Conservation (phyloP, 257 asterid genomes). For the Nicotiana tomentosiformis region DNA sequence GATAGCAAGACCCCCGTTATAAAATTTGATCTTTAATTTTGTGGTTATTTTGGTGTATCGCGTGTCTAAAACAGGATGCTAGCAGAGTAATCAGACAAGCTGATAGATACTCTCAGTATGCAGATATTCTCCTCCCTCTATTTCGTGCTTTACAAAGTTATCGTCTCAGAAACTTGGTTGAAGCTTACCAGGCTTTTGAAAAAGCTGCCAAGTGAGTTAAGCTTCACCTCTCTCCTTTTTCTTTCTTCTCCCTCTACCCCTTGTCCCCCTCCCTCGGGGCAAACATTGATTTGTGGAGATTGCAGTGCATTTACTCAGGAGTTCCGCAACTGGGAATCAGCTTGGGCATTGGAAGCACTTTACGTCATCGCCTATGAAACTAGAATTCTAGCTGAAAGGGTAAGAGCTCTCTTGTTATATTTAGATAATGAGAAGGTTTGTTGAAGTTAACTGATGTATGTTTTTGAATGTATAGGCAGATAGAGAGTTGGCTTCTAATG, state of each 20-base stretch:
- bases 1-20: neutral
- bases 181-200: conserved; percentile 76
- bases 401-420: conserved; percentile 22
- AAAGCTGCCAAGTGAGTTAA: conserved; percentile 78
- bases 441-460: conserved; percentile 17
- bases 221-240: conserved; percentile 2
- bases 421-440: neutral
- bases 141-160: conserved; percentile 85
- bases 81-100: conserved; percentile 73
- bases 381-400: conserved; percentile 90
- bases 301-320: conserved; percentile 94
- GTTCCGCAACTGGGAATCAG: conserved; percentile 95
- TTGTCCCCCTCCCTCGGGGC: neutral
- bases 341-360: conserved; percentile 94
- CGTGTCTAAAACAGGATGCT: conserved; percentile 58
- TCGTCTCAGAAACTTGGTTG: conserved; percentile 58
- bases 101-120: conserved; percentile 64
- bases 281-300: conserved; percentile 36
- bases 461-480: conserved; percentile 67
- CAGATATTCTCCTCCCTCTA: conserved; percentile 65
- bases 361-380: conserved; percentile 77
- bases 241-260: neutral
- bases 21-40: neutral
- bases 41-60: conserved; percentile 8
- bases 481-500: conserved; percentile 71